These are phyloP conservation scores for Pythium sp. DNA, from an alignment of 352 stramenopile species.

Conservation along the genomic window DNA sequence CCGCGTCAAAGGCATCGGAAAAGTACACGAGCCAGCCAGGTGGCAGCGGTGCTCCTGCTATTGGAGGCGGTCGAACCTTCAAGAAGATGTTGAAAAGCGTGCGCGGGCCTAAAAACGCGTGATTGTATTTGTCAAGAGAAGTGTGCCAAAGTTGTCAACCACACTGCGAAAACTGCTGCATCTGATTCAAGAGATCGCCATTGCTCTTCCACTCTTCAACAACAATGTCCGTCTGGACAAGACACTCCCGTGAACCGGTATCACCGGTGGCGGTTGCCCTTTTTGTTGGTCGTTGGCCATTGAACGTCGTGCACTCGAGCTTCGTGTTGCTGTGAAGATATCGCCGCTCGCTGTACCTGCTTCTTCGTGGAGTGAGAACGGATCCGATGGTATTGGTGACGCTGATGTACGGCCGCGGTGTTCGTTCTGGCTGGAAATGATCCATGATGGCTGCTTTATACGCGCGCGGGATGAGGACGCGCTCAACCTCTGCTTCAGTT, in stretches of 20 bases:
- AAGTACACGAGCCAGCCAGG: slow-evolving; percentile 14
- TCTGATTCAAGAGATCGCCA: neutral
- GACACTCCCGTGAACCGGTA: slow-evolving; percentile 1
- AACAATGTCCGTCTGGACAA: slow-evolving; percentile 21
- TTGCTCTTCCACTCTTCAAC: neutral
- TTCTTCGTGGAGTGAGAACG: slow-evolving; percentile 24
- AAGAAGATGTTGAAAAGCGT: slow-evolving; percentile 85
- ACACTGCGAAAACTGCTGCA: slow-evolving; percentile 1
- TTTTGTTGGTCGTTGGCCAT: too few relatives aligned
- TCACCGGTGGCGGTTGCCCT: neutral
- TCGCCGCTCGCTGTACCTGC: slow-evolving; percentile 23
- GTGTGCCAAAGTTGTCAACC: neutral
- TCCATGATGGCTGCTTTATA: slow-evolving; percentile 27
- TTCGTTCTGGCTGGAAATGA: slow-evolving; percentile 47
- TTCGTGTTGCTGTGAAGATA: slow-evolving; percentile 14
- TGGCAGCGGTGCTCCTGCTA: slow-evolving; percentile 9
- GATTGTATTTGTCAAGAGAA: slow-evolving; percentile 1
- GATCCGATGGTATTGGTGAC: slow-evolving; percentile 32
- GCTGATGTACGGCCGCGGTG: slow-evolving; percentile 31
- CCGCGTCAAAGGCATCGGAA: slow-evolving; percentile 19
- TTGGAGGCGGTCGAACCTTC: slow-evolving; percentile 25
- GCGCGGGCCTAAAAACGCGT: slow-evolving; percentile 64
- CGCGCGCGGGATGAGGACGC: slow-evolving; percentile 29
- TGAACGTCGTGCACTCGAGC: slow-evolving; percentile 9
- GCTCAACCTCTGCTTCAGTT: slow-evolving; percentile 7